Evolutionary conservation across 192 early-diverging fungal genomes (phyloP), one percentile per base, ranked within the genome.

Genomic region (Podila verticillata): DNA sequence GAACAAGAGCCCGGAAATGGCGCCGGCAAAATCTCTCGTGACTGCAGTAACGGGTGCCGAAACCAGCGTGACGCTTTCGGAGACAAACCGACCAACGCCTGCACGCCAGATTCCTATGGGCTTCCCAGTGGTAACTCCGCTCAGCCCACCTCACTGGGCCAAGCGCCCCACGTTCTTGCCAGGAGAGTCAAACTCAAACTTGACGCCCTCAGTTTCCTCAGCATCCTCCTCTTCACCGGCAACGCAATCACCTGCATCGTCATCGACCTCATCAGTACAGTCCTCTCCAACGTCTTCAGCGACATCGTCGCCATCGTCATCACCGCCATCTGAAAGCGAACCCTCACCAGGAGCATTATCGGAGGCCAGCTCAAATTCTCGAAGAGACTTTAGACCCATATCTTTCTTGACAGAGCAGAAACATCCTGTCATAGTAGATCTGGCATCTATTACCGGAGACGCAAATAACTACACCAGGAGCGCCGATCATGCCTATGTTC

Each of bases 81-180:
- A 78, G 1, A 70, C 74, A 8, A 66, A 63, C 1, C 63, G 75
- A 10, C 75, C 75, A 12, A 79, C 68, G 8, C 75, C 75, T 13
- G 75, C 75, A 7, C 32, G 75, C n/a, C 68, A 72, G 35, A 72
- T 79, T n/a, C 75, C 75, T 4, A 79, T 79, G 69, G 65, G 69
- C 5, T 79, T 79, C 65, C 75, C 75, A 8, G 68, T 79, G 1
- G 75, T 79, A 2, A 79, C 75, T 19, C 75, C 75, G 7, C 31
- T 79, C 28, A 79, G 60, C 15, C 75, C 75, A 9, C 69, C 69
- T 5, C 75, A 71, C 22, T 79, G 68, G 68, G 60, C 29, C 34
- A 66, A 67, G 49, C 58, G 39, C 13, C 69, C 68, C 20, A 44
- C 49, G 7, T 49, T 68, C 2, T 28, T 61, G 19, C 15, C 68